Conservation (phyloP, 2,329 filamentous ascomycete genomes). For the Canariomyces notabilis region DNA sequence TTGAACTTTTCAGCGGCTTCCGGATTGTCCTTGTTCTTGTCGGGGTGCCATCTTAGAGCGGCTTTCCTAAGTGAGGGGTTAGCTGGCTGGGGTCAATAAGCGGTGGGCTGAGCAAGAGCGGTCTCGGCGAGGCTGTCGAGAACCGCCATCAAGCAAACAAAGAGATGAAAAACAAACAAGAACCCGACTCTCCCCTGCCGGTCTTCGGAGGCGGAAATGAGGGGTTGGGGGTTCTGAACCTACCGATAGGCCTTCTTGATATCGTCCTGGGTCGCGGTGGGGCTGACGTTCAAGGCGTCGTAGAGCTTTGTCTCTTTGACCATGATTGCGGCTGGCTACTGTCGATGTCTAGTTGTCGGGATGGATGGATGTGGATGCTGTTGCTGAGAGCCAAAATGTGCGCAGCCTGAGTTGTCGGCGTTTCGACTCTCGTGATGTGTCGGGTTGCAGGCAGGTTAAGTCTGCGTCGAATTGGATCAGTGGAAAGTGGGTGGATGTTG, state of each 20-base stretch:
- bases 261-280: constrained; percentile 80
- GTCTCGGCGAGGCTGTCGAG: neutral
- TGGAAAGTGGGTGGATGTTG: constrained; percentile 11
- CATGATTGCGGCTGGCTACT: constrained; percentile 52
- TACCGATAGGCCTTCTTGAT: constrained; percentile 96
- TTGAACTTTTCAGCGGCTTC: constrained; percentile 91
- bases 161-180: neutral
- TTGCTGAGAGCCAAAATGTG: neutral
- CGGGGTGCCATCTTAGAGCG: constrained; percentile 88
- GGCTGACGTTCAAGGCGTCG: constrained; percentile 74
- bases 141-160: constrained; percentile 6
- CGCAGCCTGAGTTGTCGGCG: constrained; percentile 11
- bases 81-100: constrained; percentile 25
- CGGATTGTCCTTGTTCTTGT: constrained; percentile 95
- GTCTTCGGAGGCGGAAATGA: neutral
- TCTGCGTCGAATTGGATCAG: constrained; percentile 14
- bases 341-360: too few relatives aligned
- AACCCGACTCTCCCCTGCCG: neutral
- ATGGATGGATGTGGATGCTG: constrained; percentile 1
- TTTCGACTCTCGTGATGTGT: constrained; percentile 11
- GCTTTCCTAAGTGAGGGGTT: constrained; percentile 59
- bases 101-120: neutral
- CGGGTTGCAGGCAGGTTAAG: constrained; percentile 10
- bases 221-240: constrained; percentile 28
- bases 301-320: constrained; percentile 95